Evolutionary conservation across 345 rosid species (phyloP).

Genomic region (Eucalyptus brandiana): DNA sequence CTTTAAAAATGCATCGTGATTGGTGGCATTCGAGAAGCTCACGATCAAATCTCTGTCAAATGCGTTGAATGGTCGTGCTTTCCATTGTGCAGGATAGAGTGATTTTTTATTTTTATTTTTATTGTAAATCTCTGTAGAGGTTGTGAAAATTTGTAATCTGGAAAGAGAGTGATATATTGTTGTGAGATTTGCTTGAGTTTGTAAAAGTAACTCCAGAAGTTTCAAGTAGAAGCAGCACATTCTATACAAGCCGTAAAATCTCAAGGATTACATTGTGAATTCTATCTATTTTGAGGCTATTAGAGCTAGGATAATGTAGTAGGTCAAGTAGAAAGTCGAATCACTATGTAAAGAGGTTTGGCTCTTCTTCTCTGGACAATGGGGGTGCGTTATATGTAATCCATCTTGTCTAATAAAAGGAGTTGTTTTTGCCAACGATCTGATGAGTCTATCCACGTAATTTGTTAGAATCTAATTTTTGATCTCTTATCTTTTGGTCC

Average conservation of each 20-base stretch:
- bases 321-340: neutral
- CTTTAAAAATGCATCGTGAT: neutral
- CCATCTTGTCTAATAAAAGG: neutral
- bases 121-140: neutral
- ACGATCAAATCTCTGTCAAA: neutral
- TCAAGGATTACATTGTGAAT: neutral
- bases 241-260: neutral
- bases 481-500: neutral
- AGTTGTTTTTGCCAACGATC: neutral
- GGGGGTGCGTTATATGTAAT: neutral
- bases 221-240: neutral
- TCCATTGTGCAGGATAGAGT: neutral
- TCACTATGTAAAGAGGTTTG: neutral
- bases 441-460: neutral
- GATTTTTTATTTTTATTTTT: neutral
- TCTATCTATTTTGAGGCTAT: neutral
- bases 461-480: neutral
- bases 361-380: neutral
- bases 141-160: neutral
- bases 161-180: neutral
- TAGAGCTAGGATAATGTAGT: neutral
- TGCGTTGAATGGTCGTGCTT: neutral
- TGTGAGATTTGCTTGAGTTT: neutral
- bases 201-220: neutral
- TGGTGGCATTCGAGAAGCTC: neutral